Percentiles rank a stretch among this genome's conserved stretches.
These are phyloP conservation scores for Francoa sonchifolia DNA, from an alignment of 441 rosid genomes.

Conservation along the genomic window DNA sequence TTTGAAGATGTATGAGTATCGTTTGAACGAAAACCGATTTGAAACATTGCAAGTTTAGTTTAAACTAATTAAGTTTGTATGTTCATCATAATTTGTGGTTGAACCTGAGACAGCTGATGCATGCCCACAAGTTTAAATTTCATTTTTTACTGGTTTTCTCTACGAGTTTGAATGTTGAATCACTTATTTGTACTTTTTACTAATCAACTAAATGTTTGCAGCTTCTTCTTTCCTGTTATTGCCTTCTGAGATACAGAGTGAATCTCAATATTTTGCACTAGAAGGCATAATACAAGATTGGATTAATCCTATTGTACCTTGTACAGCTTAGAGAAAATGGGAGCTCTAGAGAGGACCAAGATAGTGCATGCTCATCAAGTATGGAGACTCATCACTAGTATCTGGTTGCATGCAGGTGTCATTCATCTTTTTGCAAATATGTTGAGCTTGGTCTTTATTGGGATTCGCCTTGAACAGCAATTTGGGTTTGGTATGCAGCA, in stretches of 20 bases:
- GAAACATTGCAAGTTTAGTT: too few relatives aligned
- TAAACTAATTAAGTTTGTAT: too few relatives aligned
- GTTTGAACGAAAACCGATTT: too few relatives aligned
- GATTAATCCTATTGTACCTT: background rate
- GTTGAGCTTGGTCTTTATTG: slow-evolving; percentile 56
- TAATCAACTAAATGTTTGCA: too few relatives aligned
- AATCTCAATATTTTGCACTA: background rate
- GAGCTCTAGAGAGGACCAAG: slow-evolving; percentile 65
- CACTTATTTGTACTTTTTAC: too few relatives aligned
- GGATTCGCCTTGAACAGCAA: slow-evolving; percentile 78
- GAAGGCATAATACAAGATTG: background rate
- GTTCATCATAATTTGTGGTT: too few relatives aligned
- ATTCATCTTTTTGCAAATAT: slow-evolving; percentile 68
- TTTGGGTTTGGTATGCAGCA: slow-evolving; percentile 72
- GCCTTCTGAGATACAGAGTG: background rate
- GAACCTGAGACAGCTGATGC: too few relatives aligned
- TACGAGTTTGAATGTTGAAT: too few relatives aligned
- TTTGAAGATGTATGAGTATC: too few relatives aligned
- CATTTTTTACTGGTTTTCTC: too few relatives aligned
- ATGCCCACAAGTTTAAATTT: too few relatives aligned
- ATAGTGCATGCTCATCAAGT: slow-evolving; percentile 57
- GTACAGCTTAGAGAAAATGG: slow-evolving; percentile 68
- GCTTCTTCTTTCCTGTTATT: background rate
- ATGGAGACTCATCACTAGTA: slow-evolving; percentile 71
- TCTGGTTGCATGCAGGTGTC: slow-evolving; percentile 86